Base-by-base conservation (phyloP, 371 early-diverging fungal genomes). In the Circinella umbellata region DNA sequence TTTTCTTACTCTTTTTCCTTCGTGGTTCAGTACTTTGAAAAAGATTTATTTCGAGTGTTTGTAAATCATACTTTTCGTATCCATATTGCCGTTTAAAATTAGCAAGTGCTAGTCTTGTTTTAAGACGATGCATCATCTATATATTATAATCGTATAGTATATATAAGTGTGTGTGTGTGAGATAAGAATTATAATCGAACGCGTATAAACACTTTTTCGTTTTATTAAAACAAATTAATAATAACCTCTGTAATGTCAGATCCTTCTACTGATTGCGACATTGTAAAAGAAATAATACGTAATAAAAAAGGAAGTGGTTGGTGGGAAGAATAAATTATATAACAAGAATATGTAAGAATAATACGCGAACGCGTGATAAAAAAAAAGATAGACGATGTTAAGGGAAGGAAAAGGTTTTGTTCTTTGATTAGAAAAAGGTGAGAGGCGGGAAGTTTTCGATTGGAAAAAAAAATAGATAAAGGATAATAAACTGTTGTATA, bases 41-140 rank as follows among this genome's bases (percentile, higher is more conserved):
- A 37, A 73, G 70, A 62, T 64, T 76, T 34, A 66, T 64, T 54
- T 80, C 81, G 36, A 80, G 66, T 49, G 75, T 74, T 11, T 70
- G 51, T 14, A 80, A 57, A 65, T 78, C 78, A 57, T 69, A 71
- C 60, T 74, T 69, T 62, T 76, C 78, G 61, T 74, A 78, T 48
- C 81, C 81, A 65, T 74, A 54, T 61, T 76, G 73, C 59, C 75
- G 63, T 60, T 81, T 74, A 69, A 81, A 74, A 53, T 76, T 81
- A 5, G 76, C 77, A 10, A 75, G 67, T 8, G 76, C 78, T 15
- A 77, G 71, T 17, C 79, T 72, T 60, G 71, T 76, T 55, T 74
- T 75, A 42, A 71, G 62, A 42, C 79, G 73, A 66, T 76, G 69
- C 42, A 73, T 71, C 66, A 78, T 76, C 79, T 78, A 46, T 18